Base-by-base conservation (phyloP, 805 yeast species). In the Pichia kluyveri region DNA sequence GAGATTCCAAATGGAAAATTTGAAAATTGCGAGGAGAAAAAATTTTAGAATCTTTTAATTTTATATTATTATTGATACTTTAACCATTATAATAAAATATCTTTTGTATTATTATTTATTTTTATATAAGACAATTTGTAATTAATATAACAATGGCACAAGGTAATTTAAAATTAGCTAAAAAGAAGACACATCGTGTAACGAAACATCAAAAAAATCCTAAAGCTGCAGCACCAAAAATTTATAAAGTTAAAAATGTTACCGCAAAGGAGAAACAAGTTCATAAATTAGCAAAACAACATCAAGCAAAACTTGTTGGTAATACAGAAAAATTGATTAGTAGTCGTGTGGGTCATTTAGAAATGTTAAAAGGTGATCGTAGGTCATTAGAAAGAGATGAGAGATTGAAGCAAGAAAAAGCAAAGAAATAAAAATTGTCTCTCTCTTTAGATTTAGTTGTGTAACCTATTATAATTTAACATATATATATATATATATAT, bases 281-380 rank as follows among this genome's bases (percentile, higher is more conserved):
- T 53, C 72, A 74, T 49, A 79, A 79, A 56, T 68, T 84, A 49
- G 69, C 74, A 44, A 83, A 81, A 62, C 70, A 73, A 39, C 85
- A 79, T 45, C 53, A 48, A 32, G 55, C 58, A 2, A 54, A 53
- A 36, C 47, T 57, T 26, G 39, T 45, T 11, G 46, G 46, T 9
- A 50, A 47, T 10, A 91, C 98, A 4, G 99, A 91, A 67, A 88
- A 80, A 68, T 72, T 88, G 49, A 79, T 91, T 56, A 82, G 97
- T 2, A 75, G 95, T 48, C 77, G 91, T 63, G 97, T 91, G 8
- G 99, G 99, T 27, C 98, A 91, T 65, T 73, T 91, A 58, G 99
- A 91, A 68, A 63, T 91, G 38, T 70, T 91, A 54, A 89, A 86
- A 65, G 99, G 99, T 15, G 82, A 93, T 8, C 80, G 97, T 71